Conservation (phyloP, 352 stramenopile genomes). For the Phytopythium montanum region DNA sequence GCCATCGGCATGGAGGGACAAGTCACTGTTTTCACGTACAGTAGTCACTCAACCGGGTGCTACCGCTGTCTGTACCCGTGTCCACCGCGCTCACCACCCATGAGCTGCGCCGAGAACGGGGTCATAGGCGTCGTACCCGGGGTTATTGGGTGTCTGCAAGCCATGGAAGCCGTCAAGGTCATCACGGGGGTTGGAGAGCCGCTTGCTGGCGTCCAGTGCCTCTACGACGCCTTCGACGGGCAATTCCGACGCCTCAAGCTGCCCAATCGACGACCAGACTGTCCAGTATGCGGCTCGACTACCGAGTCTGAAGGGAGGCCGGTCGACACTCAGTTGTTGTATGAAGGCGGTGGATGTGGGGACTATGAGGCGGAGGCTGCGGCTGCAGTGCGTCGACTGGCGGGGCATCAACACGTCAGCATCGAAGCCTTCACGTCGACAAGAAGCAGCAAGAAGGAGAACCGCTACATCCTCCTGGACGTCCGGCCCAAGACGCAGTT, state of each 20-base stretch:
- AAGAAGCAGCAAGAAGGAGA: neutral
- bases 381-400: conserved; percentile 14
- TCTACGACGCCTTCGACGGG: conserved; percentile 79
- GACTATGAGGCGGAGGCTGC: conserved; percentile 15
- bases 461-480: conserved; percentile 63
- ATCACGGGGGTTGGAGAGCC: conserved; percentile 60
- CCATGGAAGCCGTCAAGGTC: conserved; percentile 93
- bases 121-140: conserved; percentile 95
- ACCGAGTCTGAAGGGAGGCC: neutral
- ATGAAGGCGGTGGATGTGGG: conserved; percentile 14
- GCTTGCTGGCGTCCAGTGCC: conserved; percentile 58
- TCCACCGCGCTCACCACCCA: conserved; percentile 46
- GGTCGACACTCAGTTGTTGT: conserved; percentile 13
- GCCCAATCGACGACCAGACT: conserved; percentile 31
- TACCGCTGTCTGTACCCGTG: conserved; percentile 97
- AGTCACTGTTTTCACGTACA: conserved; percentile 93
- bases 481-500: conserved; percentile 56
- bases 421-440: neutral
- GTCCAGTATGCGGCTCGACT: conserved; percentile 24
- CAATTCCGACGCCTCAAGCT: conserved; percentile 71
- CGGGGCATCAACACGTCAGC: too few relatives aligned
- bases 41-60: conserved; percentile 54
- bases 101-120: conserved; percentile 94
- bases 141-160: conserved; percentile 93
- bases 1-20: conserved; percentile 96